Percentiles rank a stretch among this genome's conserved stretches.
These are phyloP conservation scores for Oryza officinalis DNA, from an alignment of 176 grass and related monocot species.

Conservation along the genomic window DNA sequence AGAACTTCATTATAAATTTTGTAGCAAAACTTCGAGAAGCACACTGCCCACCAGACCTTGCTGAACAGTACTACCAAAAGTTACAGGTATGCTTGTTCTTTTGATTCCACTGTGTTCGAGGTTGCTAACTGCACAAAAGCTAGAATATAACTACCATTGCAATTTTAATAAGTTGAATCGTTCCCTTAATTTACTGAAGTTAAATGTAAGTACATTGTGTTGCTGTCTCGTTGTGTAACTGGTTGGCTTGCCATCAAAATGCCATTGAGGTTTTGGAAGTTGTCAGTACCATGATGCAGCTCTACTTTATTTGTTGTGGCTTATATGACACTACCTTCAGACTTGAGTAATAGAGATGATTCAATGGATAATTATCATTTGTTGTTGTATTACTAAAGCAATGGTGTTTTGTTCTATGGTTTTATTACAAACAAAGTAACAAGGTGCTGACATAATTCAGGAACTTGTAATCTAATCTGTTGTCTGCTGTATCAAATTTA, in stretches of 20 bases:
- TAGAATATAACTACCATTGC: conserved; percentile 8
- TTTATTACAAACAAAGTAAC: conserved; percentile 13
- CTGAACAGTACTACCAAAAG: conserved; percentile 89
- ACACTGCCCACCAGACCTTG: conserved; percentile 81
- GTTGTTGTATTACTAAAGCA: conserved; percentile 3
- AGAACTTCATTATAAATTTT: conserved; percentile 77
- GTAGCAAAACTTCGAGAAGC: conserved; percentile 67
- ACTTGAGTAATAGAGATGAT: conserved; percentile 3
- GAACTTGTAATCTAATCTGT: not conserved
- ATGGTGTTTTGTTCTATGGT: conserved; percentile 14
- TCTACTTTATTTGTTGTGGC: conserved; percentile 1
- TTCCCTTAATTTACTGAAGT: conserved; percentile 27
- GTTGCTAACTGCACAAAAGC: conserved; percentile 7
- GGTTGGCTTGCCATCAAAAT: conserved; percentile 18
- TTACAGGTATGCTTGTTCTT: conserved; percentile 59
- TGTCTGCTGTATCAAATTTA: not conserved
- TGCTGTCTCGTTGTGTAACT: not conserved
- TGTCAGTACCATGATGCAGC: not conserved
- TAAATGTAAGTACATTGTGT: conserved; percentile 15
- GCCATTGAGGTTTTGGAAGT: not conserved
- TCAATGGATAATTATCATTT: conserved; percentile 16
- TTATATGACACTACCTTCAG: conserved; percentile 20
- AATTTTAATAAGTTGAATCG: not conserved
- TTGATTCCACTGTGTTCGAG: not conserved
- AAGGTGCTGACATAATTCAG: not conserved